Evolutionary conservation across 805 yeast species (phyloP), one percentile per base, ranked within the genome.

Genomic region (Wickerhamiella azyma): DNA sequence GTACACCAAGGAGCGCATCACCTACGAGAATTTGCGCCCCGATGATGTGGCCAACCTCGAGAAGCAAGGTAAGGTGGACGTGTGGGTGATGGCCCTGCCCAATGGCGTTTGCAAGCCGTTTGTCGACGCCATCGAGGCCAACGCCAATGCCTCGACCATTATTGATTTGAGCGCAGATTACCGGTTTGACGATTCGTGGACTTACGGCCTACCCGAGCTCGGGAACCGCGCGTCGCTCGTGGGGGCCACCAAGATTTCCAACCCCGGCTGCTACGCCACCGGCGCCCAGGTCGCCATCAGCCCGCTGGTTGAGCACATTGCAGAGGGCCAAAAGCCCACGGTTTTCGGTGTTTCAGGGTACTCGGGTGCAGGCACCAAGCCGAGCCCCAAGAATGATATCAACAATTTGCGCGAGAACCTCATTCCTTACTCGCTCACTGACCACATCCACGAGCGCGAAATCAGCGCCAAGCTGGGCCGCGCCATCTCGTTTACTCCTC

Each of bases 201-300:
- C 72, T 4, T 92, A 92, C 61, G 99, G 99, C 41, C 74, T 92
- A 55, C 99, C 99, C 8, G 99, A 92, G 66, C 72, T 92, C 58
- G 77, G 75, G 47, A 72, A 77, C 54, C 77, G 98, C 61, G 59
- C 67, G 9, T 59, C 59, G 9, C 82, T 92, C 55, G 74, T 82
- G 32, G 59, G 68, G 11, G 89, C 97, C 16, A 71, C 74, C 58
- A 84, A 82, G 61, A 83, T 92, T 51, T 80, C 96, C 5, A 92
- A 92, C 67, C 99, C 99, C 2, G 99, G 98, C 41, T 92, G 99
- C 70, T 92, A 88, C 62, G 96, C 98, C n/a, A 92, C 99, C 39
- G 96, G 94, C 48, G 92, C 96, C 11, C 97, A 92, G 69, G 66
- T 86, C 21, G 88, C 94, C 11, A 79, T 92, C 60, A 79, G 89